Conservation (phyloP, 2,329 filamentous ascomycete genomes). For the Tricladium varicosporioides region DNA sequence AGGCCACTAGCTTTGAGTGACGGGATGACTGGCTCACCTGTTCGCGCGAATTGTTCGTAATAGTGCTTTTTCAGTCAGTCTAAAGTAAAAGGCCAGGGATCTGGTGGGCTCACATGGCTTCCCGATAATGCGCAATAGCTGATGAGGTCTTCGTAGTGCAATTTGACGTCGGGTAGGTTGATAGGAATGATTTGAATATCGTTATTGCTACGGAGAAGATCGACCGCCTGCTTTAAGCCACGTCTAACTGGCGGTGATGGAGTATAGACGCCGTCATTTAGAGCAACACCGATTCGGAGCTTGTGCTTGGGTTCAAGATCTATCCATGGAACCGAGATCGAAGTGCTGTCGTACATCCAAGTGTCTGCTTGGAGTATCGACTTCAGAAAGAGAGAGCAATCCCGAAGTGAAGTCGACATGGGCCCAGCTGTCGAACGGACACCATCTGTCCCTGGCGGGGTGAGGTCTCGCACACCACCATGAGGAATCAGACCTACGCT, state of each 20-base stretch:
- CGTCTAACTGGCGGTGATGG: constrained; percentile 50
- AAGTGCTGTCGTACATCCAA: constrained; percentile 41
- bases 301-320: constrained; percentile 22
- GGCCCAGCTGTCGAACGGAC: constrained; percentile 46
- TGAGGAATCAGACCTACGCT: constrained; percentile 19
- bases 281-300: constrained; percentile 48
- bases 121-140: constrained; percentile 18
- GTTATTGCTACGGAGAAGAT: constrained; percentile 35
- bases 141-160: constrained; percentile 49
- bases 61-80: constrained; percentile 47
- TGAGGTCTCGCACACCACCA: constrained; percentile 48
- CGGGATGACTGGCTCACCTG: constrained; percentile 49
- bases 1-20: constrained; percentile 41
- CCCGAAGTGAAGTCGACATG: constrained; percentile 40
- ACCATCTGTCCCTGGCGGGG: constrained; percentile 48
- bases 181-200: constrained; percentile 56
- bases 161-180: constrained; percentile 45
- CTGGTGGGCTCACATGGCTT: constrained; percentile 17
- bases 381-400: constrained; percentile 41
- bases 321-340: constrained; percentile 45
- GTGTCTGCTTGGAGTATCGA: constrained; percentile 40
- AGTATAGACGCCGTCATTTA: constrained; percentile 46
- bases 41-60: constrained; percentile 41
- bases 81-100: constrained; percentile 41
- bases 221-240: constrained; percentile 41